phyloP scores from a whole-genome alignment of 371 early-diverging fungal species.

The Rhizopus delemar region DNA sequence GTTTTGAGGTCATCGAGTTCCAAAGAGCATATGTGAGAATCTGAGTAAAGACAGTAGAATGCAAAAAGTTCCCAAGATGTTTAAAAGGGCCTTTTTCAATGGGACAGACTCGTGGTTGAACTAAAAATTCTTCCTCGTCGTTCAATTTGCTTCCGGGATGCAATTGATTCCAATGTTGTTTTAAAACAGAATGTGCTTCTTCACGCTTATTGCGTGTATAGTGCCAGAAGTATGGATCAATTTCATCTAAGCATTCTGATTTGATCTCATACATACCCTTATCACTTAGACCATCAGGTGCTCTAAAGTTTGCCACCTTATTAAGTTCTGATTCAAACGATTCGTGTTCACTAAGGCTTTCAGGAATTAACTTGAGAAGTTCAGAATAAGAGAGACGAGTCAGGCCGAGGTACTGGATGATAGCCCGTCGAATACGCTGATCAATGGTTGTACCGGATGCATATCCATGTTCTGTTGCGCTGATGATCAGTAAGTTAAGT shows the following conservation, averaged over 20 bases:
- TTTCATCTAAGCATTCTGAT: conserved; percentile 77
- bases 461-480: conserved; percentile 80
- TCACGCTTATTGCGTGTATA: conserved; percentile 91
- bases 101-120: conserved; percentile 59
- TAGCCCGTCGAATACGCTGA: conserved; percentile 79
- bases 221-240: conserved; percentile 93
- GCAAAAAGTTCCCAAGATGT: conserved; percentile 68
- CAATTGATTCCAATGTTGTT: conserved; percentile 30
- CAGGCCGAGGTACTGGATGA: conserved; percentile 81
- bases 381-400: conserved; percentile 82
- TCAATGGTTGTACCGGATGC: conserved; percentile 67
- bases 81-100: conserved; percentile 74
- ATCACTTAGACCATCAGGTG: conserved; percentile 81
- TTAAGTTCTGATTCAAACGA: conserved; percentile 77
- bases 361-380: conserved; percentile 80
- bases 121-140: conserved; percentile 46
- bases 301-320: conserved; percentile 76
- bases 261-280: conserved; percentile 87
- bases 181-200: conserved; percentile 77
- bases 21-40: conserved; percentile 78
- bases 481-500: conserved; percentile 79
- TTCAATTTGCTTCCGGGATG: conserved; percentile 21
- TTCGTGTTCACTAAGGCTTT: conserved; percentile 73
- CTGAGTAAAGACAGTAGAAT: conserved; percentile 70
- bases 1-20: conserved; percentile 59